phyloP scores from a whole-genome alignment of 192 early-diverging fungal species.

The Phlyctochytrium bullatum region DNA sequence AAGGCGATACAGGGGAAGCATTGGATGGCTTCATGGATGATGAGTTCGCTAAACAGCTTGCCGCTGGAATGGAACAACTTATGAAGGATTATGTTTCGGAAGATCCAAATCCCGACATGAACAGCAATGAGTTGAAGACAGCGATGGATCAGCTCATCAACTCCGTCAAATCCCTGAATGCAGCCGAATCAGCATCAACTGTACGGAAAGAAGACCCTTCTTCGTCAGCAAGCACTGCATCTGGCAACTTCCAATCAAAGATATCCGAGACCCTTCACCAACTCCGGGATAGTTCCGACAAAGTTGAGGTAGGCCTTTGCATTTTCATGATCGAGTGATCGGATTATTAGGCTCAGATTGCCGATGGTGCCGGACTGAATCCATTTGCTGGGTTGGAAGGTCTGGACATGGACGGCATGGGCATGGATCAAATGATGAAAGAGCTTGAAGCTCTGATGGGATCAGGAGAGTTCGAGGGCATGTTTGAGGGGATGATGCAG shows the following conservation, averaged over 20 bases:
- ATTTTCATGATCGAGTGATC: background rate
- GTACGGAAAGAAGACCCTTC: conserved; percentile 5
- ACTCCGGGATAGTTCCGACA: conserved; percentile 78
- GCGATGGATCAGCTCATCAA: conserved; percentile 48
- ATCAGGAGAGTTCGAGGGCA: conserved; percentile 75
- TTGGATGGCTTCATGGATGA: background rate
- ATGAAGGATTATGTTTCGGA: conserved; percentile 29
- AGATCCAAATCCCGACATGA: background rate
- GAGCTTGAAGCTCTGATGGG: conserved; percentile 77
- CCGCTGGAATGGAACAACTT: conserved; percentile 75
- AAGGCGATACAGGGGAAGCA: too few species aligned
- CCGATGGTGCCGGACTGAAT: background rate
- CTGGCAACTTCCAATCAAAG: conserved; percentile 71
- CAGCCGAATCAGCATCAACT: too few species aligned
- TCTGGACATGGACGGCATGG: conserved; percentile 49
- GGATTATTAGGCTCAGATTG: conserved; percentile 2
- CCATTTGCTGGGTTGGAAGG: conserved; percentile 27
- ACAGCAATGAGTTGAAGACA: conserved; percentile 11
- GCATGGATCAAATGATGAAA: conserved; percentile 85
- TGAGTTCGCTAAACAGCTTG: conserved; percentile 72
- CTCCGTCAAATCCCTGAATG: background rate
- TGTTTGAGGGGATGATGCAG: conserved; percentile 86
- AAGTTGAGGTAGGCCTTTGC: conserved; percentile 64
- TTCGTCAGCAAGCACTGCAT: background rate
- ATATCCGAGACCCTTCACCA: conserved; percentile 90